phyloP scores from a whole-genome alignment of 1,284 basidiomycete genomes.

The Golubevia sp. region DNA sequence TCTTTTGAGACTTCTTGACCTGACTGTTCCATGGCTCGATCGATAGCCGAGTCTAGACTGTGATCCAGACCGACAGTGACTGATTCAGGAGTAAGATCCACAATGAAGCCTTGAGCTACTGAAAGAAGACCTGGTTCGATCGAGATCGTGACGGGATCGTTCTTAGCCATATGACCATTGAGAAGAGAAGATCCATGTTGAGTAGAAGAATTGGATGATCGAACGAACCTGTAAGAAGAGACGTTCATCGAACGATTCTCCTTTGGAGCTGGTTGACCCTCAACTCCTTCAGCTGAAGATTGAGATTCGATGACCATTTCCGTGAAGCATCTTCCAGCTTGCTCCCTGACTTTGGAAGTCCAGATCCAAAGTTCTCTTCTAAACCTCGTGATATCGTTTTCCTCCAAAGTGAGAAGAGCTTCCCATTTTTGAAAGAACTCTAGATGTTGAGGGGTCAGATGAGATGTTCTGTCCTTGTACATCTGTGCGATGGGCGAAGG shows the following conservation, averaged over 20 bases:
- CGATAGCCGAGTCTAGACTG: conserved; percentile 65
- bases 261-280: too few relatives aligned
- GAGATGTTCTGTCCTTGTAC: conserved; percentile 78
- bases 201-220: conserved; percentile 1
- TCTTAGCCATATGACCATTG: conserved; percentile 75
- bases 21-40: conserved; percentile 24
- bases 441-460: conserved; percentile 73
- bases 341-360: conserved; percentile 77
- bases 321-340: conserved; percentile 73
- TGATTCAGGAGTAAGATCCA: conserved; percentile 71
- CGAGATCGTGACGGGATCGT: conserved; percentile 81
- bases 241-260: not conserved
- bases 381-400: conserved; percentile 80
- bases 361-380: conserved; percentile 93
- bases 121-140: conserved; percentile 83
- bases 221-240: not conserved
- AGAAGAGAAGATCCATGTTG: conserved; percentile 66
- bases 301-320: conserved; percentile 73
- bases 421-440: conserved; percentile 93
- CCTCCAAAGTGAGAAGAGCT: conserved; percentile 80
- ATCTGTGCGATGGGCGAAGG: conserved; percentile 72
- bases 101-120: conserved; percentile 80
- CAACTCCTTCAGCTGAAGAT: conserved; percentile 7
- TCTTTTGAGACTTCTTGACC: conserved; percentile 3
- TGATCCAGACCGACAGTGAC: conserved; percentile 82